A percentile compares a stretch with the other conserved stretches of the same genome.
Conservation (phyloP, 208 protist genomes). For the Herpetomonas samuelpessoai region DNA sequence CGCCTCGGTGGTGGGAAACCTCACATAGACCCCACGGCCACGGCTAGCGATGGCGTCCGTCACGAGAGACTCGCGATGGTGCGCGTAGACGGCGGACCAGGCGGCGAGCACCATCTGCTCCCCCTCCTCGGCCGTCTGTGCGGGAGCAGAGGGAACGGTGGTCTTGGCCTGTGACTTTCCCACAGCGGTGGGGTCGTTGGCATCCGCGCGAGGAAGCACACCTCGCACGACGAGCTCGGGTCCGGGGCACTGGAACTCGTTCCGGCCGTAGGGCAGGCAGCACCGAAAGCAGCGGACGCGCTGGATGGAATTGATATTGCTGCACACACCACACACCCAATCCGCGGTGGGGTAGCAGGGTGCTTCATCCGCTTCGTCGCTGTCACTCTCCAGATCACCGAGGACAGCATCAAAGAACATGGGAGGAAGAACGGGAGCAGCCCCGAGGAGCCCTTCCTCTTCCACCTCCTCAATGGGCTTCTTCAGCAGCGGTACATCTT, state of each 20-base stretch:
- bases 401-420: no score
- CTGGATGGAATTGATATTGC: slow-evolving; percentile 74
- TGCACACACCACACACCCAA: slow-evolving; percentile 85
- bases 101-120: slow-evolving; percentile 1
- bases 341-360: slow-evolving; percentile 31
- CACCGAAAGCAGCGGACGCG: slow-evolving; percentile 72
- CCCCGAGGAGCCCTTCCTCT: no score
- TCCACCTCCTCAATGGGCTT: no score
- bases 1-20: slow-evolving; percentile 42
- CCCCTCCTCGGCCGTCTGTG: slow-evolving; percentile 9
- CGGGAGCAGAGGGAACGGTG: neutral
- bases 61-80: slow-evolving; percentile 2
- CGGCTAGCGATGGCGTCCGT: slow-evolving; percentile 10
- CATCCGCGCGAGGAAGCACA: slow-evolving; percentile 9
- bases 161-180: slow-evolving; percentile 4
- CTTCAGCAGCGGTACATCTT: no score
- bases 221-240: slow-evolving; percentile 41
- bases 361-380: slow-evolving; percentile 4
- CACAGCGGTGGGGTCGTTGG: slow-evolving; percentile 10
- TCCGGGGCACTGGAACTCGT: slow-evolving; percentile 30
- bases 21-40: slow-evolving; percentile 20
- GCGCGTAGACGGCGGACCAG: neutral
- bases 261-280: slow-evolving; percentile 35
- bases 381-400: neutral
- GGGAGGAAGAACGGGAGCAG: no score